Conservation (phyloP, 2,329 filamentous ascomycete species). For the Zymoseptoria crescenta region DNA sequence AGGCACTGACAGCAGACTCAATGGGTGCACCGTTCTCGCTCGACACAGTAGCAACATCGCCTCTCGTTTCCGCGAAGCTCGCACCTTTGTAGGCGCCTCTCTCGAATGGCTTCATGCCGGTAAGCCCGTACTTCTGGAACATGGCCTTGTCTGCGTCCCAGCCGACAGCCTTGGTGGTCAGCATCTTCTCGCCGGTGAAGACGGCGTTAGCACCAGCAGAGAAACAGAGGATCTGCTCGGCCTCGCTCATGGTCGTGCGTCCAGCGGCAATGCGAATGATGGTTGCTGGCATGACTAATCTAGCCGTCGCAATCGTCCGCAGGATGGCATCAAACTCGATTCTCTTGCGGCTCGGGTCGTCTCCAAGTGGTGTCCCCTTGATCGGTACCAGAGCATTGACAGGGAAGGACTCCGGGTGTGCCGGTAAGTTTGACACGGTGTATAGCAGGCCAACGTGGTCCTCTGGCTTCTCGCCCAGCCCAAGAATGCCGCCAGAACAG, state of each 20-base stretch:
- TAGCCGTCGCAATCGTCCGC: constrained; percentile 74
- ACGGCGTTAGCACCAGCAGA: constrained; percentile 89
- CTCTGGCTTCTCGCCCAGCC: constrained; percentile 67
- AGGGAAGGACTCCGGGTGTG: constrained; percentile 82
- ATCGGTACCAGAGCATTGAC: constrained; percentile 89
- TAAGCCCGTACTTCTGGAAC: constrained; percentile 75
- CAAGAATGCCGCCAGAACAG: constrained; percentile 82
- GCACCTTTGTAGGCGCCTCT: constrained; percentile 26
- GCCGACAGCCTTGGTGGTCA: constrained; percentile 83
- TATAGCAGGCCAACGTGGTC: constrained; percentile 79
- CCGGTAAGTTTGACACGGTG: constrained; percentile 71
- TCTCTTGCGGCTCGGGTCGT: constrained; percentile 46
- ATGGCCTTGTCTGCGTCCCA: constrained; percentile 83
- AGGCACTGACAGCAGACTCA: not conserved
- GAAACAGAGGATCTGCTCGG: constrained; percentile 84
- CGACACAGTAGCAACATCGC: constrained; percentile 4
- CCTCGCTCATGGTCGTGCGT: constrained; percentile 74
- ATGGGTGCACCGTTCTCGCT: not conserved
- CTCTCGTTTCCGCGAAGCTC: constrained; percentile 23
- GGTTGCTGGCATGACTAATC: constrained; percentile 73
- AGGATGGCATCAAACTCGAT: constrained; percentile 72
- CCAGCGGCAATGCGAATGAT: constrained; percentile 84
- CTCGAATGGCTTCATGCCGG: constrained; percentile 56
- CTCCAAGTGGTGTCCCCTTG: constrained; percentile 77
- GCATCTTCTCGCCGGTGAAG: constrained; percentile 92